Evolutionary conservation across 1,284 basidiomycete species (phyloP).

Genomic region (Inonotus hispidus): DNA sequence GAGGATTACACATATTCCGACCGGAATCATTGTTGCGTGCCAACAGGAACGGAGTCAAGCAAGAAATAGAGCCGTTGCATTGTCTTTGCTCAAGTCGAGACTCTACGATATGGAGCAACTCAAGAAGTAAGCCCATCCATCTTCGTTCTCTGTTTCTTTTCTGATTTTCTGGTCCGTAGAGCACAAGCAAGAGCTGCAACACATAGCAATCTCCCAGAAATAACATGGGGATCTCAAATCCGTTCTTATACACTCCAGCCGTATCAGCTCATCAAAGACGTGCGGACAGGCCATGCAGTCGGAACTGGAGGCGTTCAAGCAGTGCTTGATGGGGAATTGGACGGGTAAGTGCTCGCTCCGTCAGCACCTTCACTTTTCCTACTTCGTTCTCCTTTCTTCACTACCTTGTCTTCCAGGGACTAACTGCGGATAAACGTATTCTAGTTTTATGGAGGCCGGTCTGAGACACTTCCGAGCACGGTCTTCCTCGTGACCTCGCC

Average conservation of each 20-base stretch:
- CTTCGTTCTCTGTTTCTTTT: background rate
- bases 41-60: constrained; percentile 59
- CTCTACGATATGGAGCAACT: constrained; percentile 33
- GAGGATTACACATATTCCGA: constrained; percentile 53
- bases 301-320: constrained; percentile 13
- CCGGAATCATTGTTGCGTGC: constrained; percentile 50
- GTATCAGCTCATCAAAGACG: constrained; percentile 19
- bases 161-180: background rate
- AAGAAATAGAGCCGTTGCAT: constrained; percentile 46
- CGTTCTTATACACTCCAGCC: constrained; percentile 17
- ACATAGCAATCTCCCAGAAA: constrained; percentile 18
- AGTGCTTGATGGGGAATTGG: constrained; percentile 16
- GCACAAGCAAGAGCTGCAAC: constrained; percentile 11
- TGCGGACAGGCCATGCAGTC: constrained; percentile 15
- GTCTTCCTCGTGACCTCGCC: background rate
- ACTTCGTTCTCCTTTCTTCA: too few relatives aligned
- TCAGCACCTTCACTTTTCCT: too few relatives aligned
- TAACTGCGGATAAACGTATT: background rate
- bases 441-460: constrained; percentile 17
- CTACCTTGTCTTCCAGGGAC: background rate
- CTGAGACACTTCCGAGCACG: constrained; percentile 12
- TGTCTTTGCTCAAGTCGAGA: constrained; percentile 41
- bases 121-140: constrained; percentile 11
- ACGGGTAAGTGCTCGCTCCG: constrained; percentile 2
- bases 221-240: constrained; percentile 19